Base-by-base conservation (phyloP, 2,329 filamentous ascomycete genomes). In the Clarireedia paspali region DNA sequence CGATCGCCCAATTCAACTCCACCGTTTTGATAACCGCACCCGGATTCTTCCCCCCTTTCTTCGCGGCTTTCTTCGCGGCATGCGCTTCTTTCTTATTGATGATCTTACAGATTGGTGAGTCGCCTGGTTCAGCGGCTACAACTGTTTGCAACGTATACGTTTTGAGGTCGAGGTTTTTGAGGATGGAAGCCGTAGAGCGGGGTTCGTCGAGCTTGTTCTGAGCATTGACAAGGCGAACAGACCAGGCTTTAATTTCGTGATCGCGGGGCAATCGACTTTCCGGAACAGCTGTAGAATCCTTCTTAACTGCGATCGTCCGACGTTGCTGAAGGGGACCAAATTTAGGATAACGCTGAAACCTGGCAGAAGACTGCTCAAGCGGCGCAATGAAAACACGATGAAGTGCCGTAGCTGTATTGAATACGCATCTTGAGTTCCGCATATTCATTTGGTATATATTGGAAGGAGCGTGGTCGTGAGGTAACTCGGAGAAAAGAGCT, bases 1-100 rank as follows among this genome's bases (percentile, higher is more conserved):
- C 84, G 66, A 95, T 95, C 36, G 86, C 84, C 91, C 91, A 97
- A 70, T 90, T 92, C 64, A 97, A 64, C 73, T 96, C 91, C n/a
- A 96, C 71, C 67, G 86, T 85, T 74, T 96, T 96, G 15, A 71
- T 68, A 61, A 75, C 77, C 38, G 73, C 66, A 20, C 67, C 63
- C 61, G 44, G 44, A 49, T 5, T 50, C 10, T 27, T 57, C 61
- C 68, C 26, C 15, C n/a, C 74, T 59, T 74, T 73, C 61, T 72
- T 74, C 59, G 75, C 71, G 1, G 70, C 62, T 50, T 70, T 68
- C 61, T 75, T 53, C 68, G 70, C 71, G 62, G 75, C 65, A 67
- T 70, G 75, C 53, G 79, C 72, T 1, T 74, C 78, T 51, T 71
- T 70, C 63, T 84, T 84, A 68, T 83, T 77, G 30, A 89, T 68